Conservation (phyloP, 257 asterid species). For the Echium plantagineum region DNA sequence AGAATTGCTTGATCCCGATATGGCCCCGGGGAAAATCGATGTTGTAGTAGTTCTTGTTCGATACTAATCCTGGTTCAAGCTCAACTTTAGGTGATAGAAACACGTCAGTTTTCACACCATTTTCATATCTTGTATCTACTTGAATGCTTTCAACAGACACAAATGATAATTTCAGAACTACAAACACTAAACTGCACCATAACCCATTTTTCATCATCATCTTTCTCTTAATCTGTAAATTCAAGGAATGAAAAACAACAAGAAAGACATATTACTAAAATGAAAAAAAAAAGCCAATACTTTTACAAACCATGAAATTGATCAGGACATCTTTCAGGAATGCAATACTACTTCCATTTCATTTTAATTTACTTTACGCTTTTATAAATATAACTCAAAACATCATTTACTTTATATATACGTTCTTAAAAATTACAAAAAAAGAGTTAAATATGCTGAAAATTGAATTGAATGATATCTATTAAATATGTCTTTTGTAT, state of each 20-base stretch:
- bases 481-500: too few relatives aligned
- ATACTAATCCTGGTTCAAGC: constrained; percentile 24
- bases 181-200: neutral
- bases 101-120: constrained; percentile 16
- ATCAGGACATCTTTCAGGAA: too few relatives aligned
- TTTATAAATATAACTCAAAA: too few relatives aligned
- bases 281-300: too few relatives aligned
- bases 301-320: too few relatives aligned
- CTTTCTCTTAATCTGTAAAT: neutral
- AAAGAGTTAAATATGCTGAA: too few relatives aligned
- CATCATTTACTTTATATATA: too few relatives aligned
- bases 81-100: constrained; percentile 24
- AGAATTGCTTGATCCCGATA: constrained; percentile 24
- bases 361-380: too few relatives aligned
- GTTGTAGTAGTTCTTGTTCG: constrained; percentile 13
- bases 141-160: constrained; percentile 4
- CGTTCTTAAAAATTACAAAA: too few relatives aligned
- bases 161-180: neutral
- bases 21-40: constrained; percentile 32
- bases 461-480: too few relatives aligned
- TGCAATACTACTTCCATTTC: too few relatives aligned
- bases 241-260: neutral
- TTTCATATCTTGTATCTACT: constrained; percentile 8
- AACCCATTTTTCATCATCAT: neutral
- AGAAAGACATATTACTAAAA: neutral